A percentile compares a stretch with the other conserved stretches of the same genome.
Evolutionary conservation across 1,284 basidiomycete genomes (phyloP).

Genomic region (Ganoderma boninense): DNA sequence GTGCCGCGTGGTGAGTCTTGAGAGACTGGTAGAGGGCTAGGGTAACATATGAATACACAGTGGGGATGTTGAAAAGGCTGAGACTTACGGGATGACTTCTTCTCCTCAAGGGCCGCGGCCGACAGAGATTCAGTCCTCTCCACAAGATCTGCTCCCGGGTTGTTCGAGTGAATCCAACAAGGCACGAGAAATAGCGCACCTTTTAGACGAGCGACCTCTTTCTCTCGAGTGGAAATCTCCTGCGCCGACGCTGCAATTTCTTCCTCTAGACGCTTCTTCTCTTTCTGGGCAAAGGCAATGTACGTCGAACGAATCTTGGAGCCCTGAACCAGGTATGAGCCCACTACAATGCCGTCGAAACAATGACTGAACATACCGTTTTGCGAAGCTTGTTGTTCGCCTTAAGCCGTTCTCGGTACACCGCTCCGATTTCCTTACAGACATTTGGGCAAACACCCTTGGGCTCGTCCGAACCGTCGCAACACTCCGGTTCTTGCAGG

Average conservation of each 20-base stretch:
- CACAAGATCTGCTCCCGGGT: constrained; percentile 59
- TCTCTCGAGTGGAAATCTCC: constrained; percentile 69
- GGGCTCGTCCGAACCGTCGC: constrained; percentile 96
- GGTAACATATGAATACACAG: neutral
- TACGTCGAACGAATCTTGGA: constrained; percentile 92
- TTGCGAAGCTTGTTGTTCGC: constrained; percentile 82
- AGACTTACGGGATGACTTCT: constrained; percentile 83
- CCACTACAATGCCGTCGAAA: neutral
- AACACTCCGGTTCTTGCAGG: constrained; percentile 87
- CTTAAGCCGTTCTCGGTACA: constrained; percentile 70
- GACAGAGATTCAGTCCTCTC: constrained; percentile 78
- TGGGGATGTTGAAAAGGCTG: constrained; percentile 34
- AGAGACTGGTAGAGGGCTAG: constrained; percentile 85
- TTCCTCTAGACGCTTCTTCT: constrained; percentile 82
- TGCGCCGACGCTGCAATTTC: constrained; percentile 60
- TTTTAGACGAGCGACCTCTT: constrained; percentile 74
- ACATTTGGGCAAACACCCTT: constrained; percentile 82
- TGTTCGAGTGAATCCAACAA: neutral
- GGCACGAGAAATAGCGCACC: constrained; percentile 47
- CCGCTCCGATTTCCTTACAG: constrained; percentile 82
- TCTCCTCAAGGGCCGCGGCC: constrained; percentile 78
- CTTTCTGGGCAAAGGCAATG: constrained; percentile 86
- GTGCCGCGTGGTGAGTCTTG: constrained; percentile 75
- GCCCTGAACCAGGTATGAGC: constrained; percentile 59
- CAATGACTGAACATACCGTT: constrained; percentile 61